Percentiles rank a stretch among this genome's conserved stretches.
phyloP scores from a whole-genome alignment of 331 rosid species.

The Malus hybrid region DNA sequence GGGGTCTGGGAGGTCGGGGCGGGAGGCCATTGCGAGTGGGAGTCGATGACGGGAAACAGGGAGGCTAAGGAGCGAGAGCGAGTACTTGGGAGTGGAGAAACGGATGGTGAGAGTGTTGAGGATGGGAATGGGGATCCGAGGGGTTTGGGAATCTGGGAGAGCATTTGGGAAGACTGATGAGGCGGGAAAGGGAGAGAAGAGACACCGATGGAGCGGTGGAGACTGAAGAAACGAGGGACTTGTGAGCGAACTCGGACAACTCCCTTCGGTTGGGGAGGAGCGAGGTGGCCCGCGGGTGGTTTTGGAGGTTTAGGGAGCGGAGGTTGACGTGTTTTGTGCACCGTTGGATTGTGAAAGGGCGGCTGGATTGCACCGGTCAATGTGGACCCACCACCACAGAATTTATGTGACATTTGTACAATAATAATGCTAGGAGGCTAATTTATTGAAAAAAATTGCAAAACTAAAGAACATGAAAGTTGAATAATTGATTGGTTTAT shows the following conservation, averaged over 20 bases:
- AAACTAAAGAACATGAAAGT: accelerated
- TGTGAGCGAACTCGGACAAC: neutral
- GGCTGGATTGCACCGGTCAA: neutral
- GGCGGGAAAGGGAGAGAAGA: neutral
- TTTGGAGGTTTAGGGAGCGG: neutral
- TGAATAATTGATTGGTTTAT: too few species aligned
- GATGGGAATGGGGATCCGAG: neutral
- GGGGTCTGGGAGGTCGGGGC: slow-evolving; percentile 13
- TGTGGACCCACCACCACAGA: neutral
- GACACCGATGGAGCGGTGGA: neutral
- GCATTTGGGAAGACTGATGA: slow-evolving; percentile 11
- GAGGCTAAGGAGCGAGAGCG: neutral
- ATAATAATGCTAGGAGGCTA: too few species aligned
- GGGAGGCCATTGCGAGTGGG: slow-evolving; percentile 30
- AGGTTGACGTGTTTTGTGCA: neutral
- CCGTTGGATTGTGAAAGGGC: neutral
- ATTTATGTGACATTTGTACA: too few species aligned
- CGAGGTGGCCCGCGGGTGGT: neutral
- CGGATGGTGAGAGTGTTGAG: slow-evolving; percentile 1
- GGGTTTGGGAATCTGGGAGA: slow-evolving; percentile 20
- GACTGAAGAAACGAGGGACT: neutral
- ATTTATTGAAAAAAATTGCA: too few species aligned
- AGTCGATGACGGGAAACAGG: slow-evolving; percentile 6
- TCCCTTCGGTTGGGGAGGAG: neutral
- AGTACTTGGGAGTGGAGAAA: neutral